These are phyloP conservation scores for Metschnikowia borealis DNA, from an alignment of 805 yeast species.

Conservation along the genomic window DNA sequence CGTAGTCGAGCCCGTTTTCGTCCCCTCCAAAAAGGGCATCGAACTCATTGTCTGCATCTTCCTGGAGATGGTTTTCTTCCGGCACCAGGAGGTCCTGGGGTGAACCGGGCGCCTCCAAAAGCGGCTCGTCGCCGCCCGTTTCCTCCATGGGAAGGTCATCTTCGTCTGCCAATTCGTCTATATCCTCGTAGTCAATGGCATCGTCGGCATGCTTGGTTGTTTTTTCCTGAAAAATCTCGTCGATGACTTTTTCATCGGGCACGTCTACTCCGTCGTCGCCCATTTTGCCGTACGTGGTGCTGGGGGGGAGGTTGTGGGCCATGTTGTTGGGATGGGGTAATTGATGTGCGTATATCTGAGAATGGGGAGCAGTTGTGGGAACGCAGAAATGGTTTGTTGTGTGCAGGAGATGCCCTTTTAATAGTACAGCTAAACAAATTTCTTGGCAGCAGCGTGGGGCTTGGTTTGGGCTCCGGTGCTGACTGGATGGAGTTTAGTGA, in stretches of 20 bases:
- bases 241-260: conserved; percentile 36
- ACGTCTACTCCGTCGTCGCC: conserved; percentile 20
- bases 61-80: conserved; percentile 24
- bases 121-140: background rate
- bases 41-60: conserved; percentile 36
- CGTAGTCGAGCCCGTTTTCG: conserved; percentile 18
- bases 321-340: background rate
- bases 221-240: conserved; percentile 34
- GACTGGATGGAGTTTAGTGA: background rate
- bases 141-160: conserved; percentile 34
- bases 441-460: background rate
- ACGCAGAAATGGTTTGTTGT: no score
- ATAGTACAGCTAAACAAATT: background rate
- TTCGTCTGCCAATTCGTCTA: conserved; percentile 91
- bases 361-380: no score
- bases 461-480: background rate
- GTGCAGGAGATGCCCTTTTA: background rate
- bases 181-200: conserved; percentile 92
- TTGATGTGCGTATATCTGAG: background rate
- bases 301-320: background rate
- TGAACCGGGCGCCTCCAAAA: background rate
- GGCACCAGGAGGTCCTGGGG: conserved; percentile 2
- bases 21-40: conserved; percentile 38
- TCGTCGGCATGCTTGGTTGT: conserved; percentile 75
- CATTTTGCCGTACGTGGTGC: background rate